These are phyloP conservation scores for Coniochaeta prunicola DNA, from an alignment of 2,329 filamentous ascomycete species.

Conservation along the genomic window DNA sequence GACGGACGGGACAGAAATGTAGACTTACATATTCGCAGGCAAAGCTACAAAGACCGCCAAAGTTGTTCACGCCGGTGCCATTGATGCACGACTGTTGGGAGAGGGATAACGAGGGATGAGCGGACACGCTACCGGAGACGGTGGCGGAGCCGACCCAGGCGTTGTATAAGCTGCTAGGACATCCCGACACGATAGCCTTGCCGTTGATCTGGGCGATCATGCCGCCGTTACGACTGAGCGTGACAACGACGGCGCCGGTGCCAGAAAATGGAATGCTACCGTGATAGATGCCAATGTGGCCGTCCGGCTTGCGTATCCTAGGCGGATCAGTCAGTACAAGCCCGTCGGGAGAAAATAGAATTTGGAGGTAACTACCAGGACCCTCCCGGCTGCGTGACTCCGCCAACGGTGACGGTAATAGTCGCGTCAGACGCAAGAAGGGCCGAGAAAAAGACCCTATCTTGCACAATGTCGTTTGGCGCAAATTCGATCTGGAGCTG, in stretches of 20 bases:
- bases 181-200: conserved; percentile 14
- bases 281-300: conserved; percentile 24
- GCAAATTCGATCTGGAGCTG: not conserved
- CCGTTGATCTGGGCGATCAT: conserved; percentile 17
- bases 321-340: conserved; percentile 10
- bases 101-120: too few species aligned
- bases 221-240: conserved; percentile 15
- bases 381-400: too few species aligned
- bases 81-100: too few species aligned
- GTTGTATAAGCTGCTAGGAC: conserved; percentile 20
- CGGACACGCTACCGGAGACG: too few species aligned
- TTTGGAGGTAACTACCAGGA: too few species aligned
- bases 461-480: conserved; percentile 3
- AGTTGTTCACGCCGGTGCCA: too few species aligned
- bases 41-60: too few species aligned
- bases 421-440: conserved; percentile 23
- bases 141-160: conserved; percentile 28
- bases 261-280: conserved; percentile 18
- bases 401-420: conserved; percentile 23
- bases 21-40: too few species aligned
- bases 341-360: too few species aligned
- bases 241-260: conserved; percentile 18
- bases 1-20: too few species aligned
- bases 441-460: conserved; percentile 23
- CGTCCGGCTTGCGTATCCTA: conserved; percentile 20